These are phyloP conservation scores for Jamesozyma rosinii DNA, from an alignment of 805 yeast genomes.

Conservation along the genomic window DNA sequence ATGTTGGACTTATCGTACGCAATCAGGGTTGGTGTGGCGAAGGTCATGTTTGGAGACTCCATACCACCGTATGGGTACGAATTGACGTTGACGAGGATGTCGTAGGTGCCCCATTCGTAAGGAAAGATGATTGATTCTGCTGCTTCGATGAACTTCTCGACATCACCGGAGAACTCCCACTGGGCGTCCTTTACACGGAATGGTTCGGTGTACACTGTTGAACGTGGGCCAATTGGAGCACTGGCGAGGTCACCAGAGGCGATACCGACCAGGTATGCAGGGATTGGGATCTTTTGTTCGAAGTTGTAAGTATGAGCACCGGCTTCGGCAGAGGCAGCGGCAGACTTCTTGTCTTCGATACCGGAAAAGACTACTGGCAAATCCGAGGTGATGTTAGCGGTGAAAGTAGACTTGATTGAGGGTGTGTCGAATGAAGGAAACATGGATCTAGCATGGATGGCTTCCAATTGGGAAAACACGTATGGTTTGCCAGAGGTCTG, in stretches of 20 bases:
- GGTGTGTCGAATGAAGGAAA: conserved; percentile 92
- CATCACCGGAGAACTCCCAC: conserved; percentile 72
- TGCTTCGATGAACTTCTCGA: conserved; percentile 66
- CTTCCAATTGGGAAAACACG: conserved; percentile 83
- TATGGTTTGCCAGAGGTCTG: conserved; percentile 63
- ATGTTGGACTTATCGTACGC: conserved; percentile 80
- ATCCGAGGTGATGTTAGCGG: conserved; percentile 50
- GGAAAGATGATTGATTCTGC: conserved; percentile 66
- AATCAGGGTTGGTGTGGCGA: conserved; percentile 81
- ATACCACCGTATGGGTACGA: conserved; percentile 85
- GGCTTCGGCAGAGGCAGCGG: background rate
- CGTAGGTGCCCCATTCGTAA: conserved; percentile 80
- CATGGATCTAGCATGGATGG: conserved; percentile 80
- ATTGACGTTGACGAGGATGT: conserved; percentile 70
- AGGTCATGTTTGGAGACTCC: conserved; percentile 89
- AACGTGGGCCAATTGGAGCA: conserved; percentile 75
- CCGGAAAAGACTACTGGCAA: conserved; percentile 73
- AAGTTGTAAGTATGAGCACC: conserved; percentile 37
- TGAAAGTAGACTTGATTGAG: conserved; percentile 59
- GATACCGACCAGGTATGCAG: conserved; percentile 73
- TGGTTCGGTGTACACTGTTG: conserved; percentile 75
- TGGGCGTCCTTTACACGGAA: conserved; percentile 55
- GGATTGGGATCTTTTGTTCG: conserved; percentile 73
- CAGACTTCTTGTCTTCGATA: conserved; percentile 25
- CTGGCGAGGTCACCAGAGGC: conserved; percentile 72